A percentile compares a stretch with the other conserved stretches of the same genome.
Conservation (phyloP, 164 flowering plant species). For the Sedum album region DNA sequence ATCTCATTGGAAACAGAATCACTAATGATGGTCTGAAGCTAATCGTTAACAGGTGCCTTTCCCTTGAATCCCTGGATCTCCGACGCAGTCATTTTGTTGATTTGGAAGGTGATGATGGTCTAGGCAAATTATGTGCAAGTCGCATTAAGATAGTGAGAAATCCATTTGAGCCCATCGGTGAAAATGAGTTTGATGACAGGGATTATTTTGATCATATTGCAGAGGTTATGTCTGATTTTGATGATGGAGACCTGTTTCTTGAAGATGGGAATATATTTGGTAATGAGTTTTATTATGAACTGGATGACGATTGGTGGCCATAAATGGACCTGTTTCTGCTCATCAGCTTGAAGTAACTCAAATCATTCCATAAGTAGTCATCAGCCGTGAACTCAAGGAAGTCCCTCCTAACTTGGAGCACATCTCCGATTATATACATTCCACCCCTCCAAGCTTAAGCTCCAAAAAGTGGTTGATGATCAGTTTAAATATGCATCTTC, state of each 20-base stretch:
- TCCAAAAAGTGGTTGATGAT: too few species aligned
- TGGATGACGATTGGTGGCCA: neutral
- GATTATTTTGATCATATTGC: conserved; percentile 11
- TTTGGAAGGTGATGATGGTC: conserved; percentile 20
- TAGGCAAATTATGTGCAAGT: conserved; percentile 31
- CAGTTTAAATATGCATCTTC: too few species aligned
- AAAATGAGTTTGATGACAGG: conserved; percentile 20
- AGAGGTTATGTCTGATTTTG: neutral
- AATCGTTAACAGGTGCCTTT: conserved; percentile 45
- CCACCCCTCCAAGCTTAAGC: too few species aligned
- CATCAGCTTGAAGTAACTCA: neutral
- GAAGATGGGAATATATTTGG: neutral
- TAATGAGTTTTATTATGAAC: neutral
- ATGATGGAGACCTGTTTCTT: conserved; percentile 6
- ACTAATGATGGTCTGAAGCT: conserved; percentile 39
- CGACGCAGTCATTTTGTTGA: conserved; percentile 34
- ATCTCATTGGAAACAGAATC: conserved; percentile 39
- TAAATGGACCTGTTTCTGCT: neutral
- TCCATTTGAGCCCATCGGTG: conserved; percentile 35
- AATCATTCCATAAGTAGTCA: too few species aligned
- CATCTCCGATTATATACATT: too few species aligned
- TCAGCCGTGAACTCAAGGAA: too few species aligned
- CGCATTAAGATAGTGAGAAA: conserved; percentile 23
- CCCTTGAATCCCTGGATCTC: conserved; percentile 48
- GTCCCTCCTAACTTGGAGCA: too few species aligned